phyloP scores from a whole-genome alignment of 208 protist genomes.

The Kentomonas sorsogonicus region DNA sequence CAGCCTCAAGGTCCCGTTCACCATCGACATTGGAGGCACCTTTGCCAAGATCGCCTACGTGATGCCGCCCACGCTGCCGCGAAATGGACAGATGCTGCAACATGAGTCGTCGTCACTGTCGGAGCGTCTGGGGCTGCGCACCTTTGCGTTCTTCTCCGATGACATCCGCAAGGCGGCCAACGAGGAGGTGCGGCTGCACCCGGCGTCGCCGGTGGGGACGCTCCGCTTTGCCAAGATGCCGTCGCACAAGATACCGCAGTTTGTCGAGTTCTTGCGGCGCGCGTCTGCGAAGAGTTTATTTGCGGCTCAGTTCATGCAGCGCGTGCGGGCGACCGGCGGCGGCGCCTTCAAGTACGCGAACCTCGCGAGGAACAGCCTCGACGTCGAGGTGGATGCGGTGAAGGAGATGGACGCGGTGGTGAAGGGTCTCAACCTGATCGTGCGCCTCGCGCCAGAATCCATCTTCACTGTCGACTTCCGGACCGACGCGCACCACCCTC shows the following conservation, averaged over 20 bases:
- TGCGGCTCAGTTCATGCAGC: constrained; percentile 27
- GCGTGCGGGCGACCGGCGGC: constrained; percentile 82
- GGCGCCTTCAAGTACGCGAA: constrained; percentile 86
- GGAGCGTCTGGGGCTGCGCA: constrained; percentile 49
- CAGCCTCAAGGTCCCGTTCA: constrained; percentile 50
- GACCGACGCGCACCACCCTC: constrained; percentile 56
- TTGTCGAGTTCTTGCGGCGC: constrained; percentile 50
- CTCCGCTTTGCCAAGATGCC: constrained; percentile 82
- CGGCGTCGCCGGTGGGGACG: constrained; percentile 48
- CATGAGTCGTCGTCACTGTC: constrained; percentile 76
- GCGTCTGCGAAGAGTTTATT: constrained; percentile 33
- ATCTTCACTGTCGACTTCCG: constrained; percentile 80
- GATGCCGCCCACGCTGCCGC: constrained; percentile 39
- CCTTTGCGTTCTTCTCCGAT: constrained; percentile 56
- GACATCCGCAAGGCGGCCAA: constrained; percentile 25
- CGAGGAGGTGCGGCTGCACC: constrained; percentile 24
- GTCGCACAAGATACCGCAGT: constrained; percentile 69
- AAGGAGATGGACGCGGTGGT: constrained; percentile 89
- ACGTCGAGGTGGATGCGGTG: constrained; percentile 70
- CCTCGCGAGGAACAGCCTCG: constrained; percentile 38
- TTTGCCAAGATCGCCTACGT: constrained; percentile 88
- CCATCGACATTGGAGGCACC: constrained; percentile 88
- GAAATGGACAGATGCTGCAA: constrained; percentile 12
- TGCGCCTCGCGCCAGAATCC: constrained; percentile 54
- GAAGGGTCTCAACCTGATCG: constrained; percentile 79